A percentile compares a stretch with the other conserved stretches of the same genome.
phyloP scores from a whole-genome alignment of 345 rosid genomes.

The Euphorbia lathyris region DNA sequence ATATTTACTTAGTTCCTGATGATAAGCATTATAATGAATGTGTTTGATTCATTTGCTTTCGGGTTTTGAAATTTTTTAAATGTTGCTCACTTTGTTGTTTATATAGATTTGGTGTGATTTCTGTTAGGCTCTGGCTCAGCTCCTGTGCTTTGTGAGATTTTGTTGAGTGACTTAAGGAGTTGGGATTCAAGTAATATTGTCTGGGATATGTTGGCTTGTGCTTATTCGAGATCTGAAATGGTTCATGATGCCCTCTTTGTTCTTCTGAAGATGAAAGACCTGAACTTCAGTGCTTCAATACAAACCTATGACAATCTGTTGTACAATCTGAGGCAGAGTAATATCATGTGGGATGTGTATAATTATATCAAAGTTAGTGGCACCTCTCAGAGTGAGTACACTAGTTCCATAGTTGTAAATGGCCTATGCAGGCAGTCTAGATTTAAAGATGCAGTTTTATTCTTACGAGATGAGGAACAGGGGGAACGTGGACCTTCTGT shows the following conservation, averaged over 20 bases:
- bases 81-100: conserved; percentile 32
- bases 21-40: neutral
- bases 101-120: conserved; percentile 40
- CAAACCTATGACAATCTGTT: conserved; percentile 61
- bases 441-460: conserved; percentile 54
- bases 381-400: conserved; percentile 36
- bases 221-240: conserved; percentile 63
- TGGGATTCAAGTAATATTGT: conserved; percentile 53
- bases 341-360: conserved; percentile 61
- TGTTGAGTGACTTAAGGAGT: conserved; percentile 39
- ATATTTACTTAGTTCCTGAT: neutral
- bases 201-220: conserved; percentile 73
- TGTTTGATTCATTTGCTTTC: neutral
- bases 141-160: conserved; percentile 50
- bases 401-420: conserved; percentile 62
- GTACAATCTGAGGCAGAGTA: conserved; percentile 60
- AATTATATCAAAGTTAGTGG: conserved; percentile 39
- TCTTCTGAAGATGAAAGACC: conserved; percentile 63
- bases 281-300: conserved; percentile 47
- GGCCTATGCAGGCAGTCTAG: conserved; percentile 64
- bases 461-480: conserved; percentile 44
- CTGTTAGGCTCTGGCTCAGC: conserved; percentile 70
- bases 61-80: neutral
- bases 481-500: conserved; percentile 49
- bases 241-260: conserved; percentile 67